Base-by-base conservation (phyloP, 106 monocot species). In the Dactylorhiza incarnata region DNA sequence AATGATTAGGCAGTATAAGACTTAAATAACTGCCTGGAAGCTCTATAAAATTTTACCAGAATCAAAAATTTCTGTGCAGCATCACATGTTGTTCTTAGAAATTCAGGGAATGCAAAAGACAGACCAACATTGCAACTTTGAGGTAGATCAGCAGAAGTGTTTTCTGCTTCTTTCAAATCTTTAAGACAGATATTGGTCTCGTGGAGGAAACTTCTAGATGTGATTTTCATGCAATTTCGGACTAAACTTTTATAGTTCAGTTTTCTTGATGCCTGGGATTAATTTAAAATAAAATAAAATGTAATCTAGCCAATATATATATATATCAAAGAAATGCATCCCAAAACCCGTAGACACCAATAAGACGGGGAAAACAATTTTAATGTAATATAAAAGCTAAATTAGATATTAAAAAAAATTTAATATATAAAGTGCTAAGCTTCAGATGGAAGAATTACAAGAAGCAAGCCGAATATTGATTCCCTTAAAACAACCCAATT, bases 401-500 rank as follows among this genome's bases (percentile, higher is more conserved):
- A 6, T 8, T 69, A 44, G 6, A 68, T 68, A 44, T 7, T 45
- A 69, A n/a, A n/a, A n/a, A n/a, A n/a, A 44, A 1, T 66, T 15
- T 45, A n/a, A n/a, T 45, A 7, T 69, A 4, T 46, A 6, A 0
- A n/a, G 69, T 29, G 5, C 20, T 16, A 45, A 19, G 16, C 45
- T 76, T 65, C 29, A 71, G 69, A 22, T 22, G 47, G 48, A 58
- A 78, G 24, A 72, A 73, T 77, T 91, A 93, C 96, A 84, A 93
- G 67, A 84, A 97, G 85, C 72, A 83, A 75, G 76, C 87, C 81
- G 49, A 93, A 77, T 54, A 91, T 59, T 55, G 93, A 91, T 83
- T 93, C 93, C 71, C 84, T 91, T 45, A 89, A 54, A 84, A 86
- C 55, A 46, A 76, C 48, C 96, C 96, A 93, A 72, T 89, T 74